Conservation (phyloP, 176 grass and related monocot species). For the Phoenix roebelenii region DNA sequence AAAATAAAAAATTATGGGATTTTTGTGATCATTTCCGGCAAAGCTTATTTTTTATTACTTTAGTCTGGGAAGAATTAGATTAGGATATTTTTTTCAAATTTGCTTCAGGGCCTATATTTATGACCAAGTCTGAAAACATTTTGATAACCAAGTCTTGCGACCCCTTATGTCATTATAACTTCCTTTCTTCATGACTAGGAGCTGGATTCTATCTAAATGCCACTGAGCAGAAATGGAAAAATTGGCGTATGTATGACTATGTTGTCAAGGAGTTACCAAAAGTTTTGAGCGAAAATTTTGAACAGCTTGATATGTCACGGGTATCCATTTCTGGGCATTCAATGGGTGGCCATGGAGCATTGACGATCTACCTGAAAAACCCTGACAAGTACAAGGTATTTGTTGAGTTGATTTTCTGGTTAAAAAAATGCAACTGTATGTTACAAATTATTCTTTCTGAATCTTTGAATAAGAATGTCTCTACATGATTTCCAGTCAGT, state of each 20-base stretch:
- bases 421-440: no score
- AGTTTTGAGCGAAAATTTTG: conserved; percentile 64
- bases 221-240: conserved; percentile 86
- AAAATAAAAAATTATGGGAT: no score
- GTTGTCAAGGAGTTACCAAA: conserved; percentile 82
- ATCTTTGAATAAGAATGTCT: no score
- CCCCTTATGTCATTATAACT: background rate
- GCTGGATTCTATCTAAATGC: conserved; percentile 98
- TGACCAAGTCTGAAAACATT: background rate
- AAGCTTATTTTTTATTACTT: no score
- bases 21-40: no score
- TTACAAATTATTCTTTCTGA: no score
- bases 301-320: conserved; percentile 57
- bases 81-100: no score
- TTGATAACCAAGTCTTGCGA: background rate
- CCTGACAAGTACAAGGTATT: conserved; percentile 90
- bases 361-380: conserved; percentile 91
- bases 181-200: conserved; percentile 35
- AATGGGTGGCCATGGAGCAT: conserved; percentile 92
- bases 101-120: no score
- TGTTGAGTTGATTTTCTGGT: conserved; percentile 3
- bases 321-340: conserved; percentile 96
- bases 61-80: no score
- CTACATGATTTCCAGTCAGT: conserved; percentile 50
- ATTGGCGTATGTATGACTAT: conserved; percentile 96